Evolutionary conservation across 2,329 filamentous ascomycete species (phyloP), one percentile per base, ranked within the genome.

Genomic region (Sporothrix protearum): DNA sequence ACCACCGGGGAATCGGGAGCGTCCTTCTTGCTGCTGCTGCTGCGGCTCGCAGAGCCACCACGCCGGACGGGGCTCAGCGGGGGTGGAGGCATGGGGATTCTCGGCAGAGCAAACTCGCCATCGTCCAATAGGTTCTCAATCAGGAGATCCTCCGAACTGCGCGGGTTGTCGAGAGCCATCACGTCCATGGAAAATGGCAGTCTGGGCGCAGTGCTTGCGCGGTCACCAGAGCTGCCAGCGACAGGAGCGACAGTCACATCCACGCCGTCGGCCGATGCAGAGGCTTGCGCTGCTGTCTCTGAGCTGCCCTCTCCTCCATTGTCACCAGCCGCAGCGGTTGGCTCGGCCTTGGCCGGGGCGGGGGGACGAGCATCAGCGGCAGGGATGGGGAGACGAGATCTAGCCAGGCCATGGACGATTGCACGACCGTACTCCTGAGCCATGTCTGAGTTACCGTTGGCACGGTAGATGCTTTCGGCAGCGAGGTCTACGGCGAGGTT

Each of bases 401-500:
- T 87, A 69, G 86, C 85, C 69, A 86, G 80, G 57, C 88, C 85
- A 71, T 85, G 83, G 63, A 80, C 82, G 73, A 92, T 87, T 16
- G 89, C 87, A 71, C 83, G 84, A 78, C 92, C 96, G 78, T 98
- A 98, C 71, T 96, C 92, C 45, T 85, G 83, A 7, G 93, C 89
- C 33, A 84, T 81, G 2, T 82, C 79, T 4, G 80, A 76, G 69
- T 86, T 86, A 71, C 93, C 92, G 77, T 93, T 91, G 76, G 92
- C 92, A 70, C 95, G 89, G 79, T 93, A 97, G 0, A 96, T 82
- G 39, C 92, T 94, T 80, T 98, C 95, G 42, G 87, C 85, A 7
- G 87, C 91, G 69, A 97, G 83, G 14, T 88, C 87, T 57, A 86
- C 82, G 25, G 89, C 84, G 72, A 83, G 88, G 1, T 84, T 85